A percentile compares a stretch with the other conserved stretches of the same genome.
phyloP scores from a whole-genome alignment of 169 alveolate species.

The Cryptosporidium sp. region DNA sequence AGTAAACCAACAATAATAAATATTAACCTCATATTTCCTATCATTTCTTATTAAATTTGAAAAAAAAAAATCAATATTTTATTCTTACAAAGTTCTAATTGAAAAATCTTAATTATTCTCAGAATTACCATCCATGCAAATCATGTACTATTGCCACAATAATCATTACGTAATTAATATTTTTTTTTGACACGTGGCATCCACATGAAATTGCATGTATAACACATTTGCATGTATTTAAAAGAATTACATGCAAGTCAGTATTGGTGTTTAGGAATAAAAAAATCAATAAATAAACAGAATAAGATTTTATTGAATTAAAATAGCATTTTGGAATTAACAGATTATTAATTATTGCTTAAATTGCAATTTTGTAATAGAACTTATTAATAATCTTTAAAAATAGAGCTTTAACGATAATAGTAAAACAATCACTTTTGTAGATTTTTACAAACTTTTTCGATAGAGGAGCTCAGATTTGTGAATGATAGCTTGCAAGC shows the following conservation, averaged over 20 bases:
- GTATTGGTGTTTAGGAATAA: neutral
- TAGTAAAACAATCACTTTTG: constrained; percentile 9
- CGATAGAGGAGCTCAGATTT: constrained; percentile 39
- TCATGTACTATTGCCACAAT: neutral
- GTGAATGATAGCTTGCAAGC: constrained; percentile 50
- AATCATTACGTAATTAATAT: constrained; percentile 27
- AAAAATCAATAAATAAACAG: neutral
- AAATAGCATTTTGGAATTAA: neutral
- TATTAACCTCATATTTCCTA: constrained; percentile 9
- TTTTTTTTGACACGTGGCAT: constrained; percentile 43
- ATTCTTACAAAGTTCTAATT: neutral
- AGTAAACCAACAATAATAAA: constrained; percentile 13
- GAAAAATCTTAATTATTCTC: constrained; percentile 3
- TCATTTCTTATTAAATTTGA: constrained; percentile 1
- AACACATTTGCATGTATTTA: constrained; percentile 1
- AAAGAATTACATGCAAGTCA: neutral
- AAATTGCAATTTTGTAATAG: neutral
- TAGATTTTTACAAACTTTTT: constrained; percentile 37
- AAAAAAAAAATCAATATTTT: constrained; percentile 18
- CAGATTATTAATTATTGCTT: neutral
- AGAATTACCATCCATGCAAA: neutral
- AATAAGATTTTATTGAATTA: neutral
- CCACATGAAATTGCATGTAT: constrained; percentile 53
- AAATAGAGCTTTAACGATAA: no score
- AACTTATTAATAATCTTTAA: neutral